Evolutionary conservation across 169 alveolate genomes (phyloP).

Genomic region (Plasmodium relictum): DNA sequence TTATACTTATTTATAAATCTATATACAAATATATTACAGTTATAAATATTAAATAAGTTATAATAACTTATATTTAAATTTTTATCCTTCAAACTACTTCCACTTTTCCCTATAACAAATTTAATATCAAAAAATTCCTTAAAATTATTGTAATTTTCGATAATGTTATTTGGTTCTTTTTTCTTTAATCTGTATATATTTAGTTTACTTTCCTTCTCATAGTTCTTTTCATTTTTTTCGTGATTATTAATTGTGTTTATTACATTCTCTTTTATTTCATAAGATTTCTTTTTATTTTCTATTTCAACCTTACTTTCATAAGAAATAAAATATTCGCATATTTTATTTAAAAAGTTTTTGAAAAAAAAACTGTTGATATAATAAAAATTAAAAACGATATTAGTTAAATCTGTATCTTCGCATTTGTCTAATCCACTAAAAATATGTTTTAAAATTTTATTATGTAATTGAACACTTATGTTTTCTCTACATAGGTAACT

Average conservation of each 20-base stretch:
- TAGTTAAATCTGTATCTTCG: constrained; percentile 61
- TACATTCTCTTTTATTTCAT: not conserved
- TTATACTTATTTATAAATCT: constrained; percentile 52
- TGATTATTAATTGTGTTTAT: not conserved
- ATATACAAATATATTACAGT: constrained; percentile 50
- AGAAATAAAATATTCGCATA: constrained; percentile 16
- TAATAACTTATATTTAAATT: not conserved
- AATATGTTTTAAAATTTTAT: constrained; percentile 23
- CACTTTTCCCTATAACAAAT: not conserved
- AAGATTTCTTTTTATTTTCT: not conserved
- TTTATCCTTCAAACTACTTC: not conserved
- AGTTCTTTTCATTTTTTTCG: not conserved
- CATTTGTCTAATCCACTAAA: constrained; percentile 38
- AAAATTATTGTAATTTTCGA: not conserved
- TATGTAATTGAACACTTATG: constrained; percentile 43
- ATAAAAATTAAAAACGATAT: constrained; percentile 53
- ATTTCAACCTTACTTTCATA: not conserved
- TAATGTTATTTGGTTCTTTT: not conserved
- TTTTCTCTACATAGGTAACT: constrained; percentile 69
- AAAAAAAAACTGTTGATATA: constrained; percentile 64
- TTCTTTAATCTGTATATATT: not conserved
- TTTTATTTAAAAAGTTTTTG: constrained; percentile 44
- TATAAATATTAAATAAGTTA: constrained; percentile 41
- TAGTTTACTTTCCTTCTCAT: not conserved
- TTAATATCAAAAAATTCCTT: not conserved